Evolutionary conservation across 352 stramenopile species (phyloP), one percentile per base, ranked within the genome.

Genomic region (Pythium sukuiense): DNA sequence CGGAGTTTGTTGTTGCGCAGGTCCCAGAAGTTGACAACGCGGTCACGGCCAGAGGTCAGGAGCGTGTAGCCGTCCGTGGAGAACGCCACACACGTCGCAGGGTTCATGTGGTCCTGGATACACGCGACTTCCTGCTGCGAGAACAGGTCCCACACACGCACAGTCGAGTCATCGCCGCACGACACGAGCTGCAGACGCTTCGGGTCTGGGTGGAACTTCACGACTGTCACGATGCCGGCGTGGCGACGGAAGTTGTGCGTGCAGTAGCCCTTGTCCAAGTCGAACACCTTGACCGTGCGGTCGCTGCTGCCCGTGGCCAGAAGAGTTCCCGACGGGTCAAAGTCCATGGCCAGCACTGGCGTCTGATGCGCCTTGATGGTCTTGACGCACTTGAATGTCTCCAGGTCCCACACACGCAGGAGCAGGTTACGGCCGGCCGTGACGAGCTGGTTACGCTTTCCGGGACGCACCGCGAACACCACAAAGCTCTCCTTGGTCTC

Each of bases 291-390:
- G 45, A 98, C 96, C 1, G 86, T 90, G 53, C 96, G 94, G 77
- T 99, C 97, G 32, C 97, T 96, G 26, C 95, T 96, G 67, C 95
- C 97, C 1, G 97, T 99, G 8, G 96, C 96, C 9, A 99, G 76
- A 64, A 99, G 74, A 55, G 89, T 97, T 43, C 90, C 91, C 26
- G 91, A 90, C 20, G 86, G 87, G 74, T 98, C 92, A 64, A 97
- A 96, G 30, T 80, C 85, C 83, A 98, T 94, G 55, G 76, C 77
- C 53, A 95, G 71, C 58, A 97, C 85, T 8, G 90, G 89, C 52
- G 80, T 89, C 50, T 95, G 80, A 53, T 87, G 70, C 27, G 56
- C 70, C 64, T 93, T 95, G 59, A 95, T 95, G 11, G 81, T 92
- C 37, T 81, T 80, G 26, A 95, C 48, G 39, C 83, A 93, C 27